Conservation (phyloP, 257 asterid genomes). For the Solanum corneliomulleri region DNA sequence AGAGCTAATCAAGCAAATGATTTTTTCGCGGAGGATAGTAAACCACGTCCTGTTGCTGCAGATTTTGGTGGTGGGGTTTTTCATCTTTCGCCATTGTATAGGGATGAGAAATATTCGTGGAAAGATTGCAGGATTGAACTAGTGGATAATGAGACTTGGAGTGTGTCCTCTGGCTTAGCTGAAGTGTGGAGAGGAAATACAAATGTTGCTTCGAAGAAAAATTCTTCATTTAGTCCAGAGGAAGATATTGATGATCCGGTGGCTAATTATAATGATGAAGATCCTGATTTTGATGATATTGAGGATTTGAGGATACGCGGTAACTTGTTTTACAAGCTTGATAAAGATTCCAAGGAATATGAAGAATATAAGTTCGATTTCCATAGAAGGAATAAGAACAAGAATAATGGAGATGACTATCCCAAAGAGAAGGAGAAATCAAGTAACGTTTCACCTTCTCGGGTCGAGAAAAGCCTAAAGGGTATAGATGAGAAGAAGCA, state of each 20-base stretch:
- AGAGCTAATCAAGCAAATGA: neutral
- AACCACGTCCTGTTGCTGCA: neutral
- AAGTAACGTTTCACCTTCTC: neutral
- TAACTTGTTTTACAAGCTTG: conserved; percentile 64
- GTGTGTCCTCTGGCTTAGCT: conserved; percentile 49
- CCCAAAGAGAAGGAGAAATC: conserved; percentile 19
- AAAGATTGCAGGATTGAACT: conserved; percentile 40
- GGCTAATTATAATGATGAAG: conserved; percentile 3
- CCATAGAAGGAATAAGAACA: conserved; percentile 51
- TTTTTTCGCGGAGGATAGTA: neutral
- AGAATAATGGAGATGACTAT: conserved; percentile 11
- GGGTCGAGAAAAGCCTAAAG: conserved; percentile 11
- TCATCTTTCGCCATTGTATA: conserved; percentile 47
- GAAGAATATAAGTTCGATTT: conserved; percentile 60
- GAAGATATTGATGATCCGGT: conserved; percentile 1
- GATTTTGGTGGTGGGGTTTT: conserved; percentile 17
- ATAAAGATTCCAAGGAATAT: conserved; percentile 68
- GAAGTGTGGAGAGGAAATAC: conserved; percentile 43
- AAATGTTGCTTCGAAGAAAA: conserved; percentile 2
- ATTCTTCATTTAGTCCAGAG: conserved; percentile 4
- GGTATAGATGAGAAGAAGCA: conserved; percentile 12
- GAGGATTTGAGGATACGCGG: conserved; percentile 80
- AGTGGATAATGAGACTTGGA: conserved; percentile 61
- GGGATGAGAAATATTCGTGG: conserved; percentile 10
- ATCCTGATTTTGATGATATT: conserved; percentile 46